These are phyloP conservation scores for Plasmodium cynomolgi DNA, from an alignment of 169 alveolate genomes.

Conservation along the genomic window DNA sequence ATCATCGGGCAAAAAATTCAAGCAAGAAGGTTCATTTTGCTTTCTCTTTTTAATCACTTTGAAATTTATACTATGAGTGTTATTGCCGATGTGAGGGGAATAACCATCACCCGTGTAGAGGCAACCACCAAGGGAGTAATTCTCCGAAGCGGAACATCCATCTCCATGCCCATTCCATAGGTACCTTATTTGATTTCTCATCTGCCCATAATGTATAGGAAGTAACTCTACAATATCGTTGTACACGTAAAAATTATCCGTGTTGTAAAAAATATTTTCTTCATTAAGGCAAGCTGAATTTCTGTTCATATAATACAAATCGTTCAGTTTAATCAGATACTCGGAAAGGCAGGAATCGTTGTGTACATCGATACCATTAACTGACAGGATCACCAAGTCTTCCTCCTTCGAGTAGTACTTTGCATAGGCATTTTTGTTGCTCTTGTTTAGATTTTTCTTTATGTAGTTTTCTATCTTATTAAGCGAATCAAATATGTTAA, in stretches of 20 bases:
- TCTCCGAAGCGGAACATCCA: background rate
- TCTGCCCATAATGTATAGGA: background rate
- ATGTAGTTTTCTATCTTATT: constrained; percentile 35
- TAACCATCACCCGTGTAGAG: background rate
- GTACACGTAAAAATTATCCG: constrained; percentile 64
- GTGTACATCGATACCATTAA: constrained; percentile 71
- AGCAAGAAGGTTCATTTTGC: constrained; percentile 1
- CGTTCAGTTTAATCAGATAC: constrained; percentile 43
- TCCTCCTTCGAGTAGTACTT: constrained; percentile 36
- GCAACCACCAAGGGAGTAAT: background rate
- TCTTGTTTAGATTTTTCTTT: constrained; percentile 39
- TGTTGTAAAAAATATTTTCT: constrained; percentile 53
- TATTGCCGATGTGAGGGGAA: background rate
- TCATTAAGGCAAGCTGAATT: constrained; percentile 27
- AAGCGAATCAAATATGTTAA: constrained; percentile 64
- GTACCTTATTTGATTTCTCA: constrained; percentile 30
- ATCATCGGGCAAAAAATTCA: constrained; percentile 1
- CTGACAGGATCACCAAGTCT: constrained; percentile 39
- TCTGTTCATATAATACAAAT: constrained; percentile 60
- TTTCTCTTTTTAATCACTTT: constrained; percentile 55
- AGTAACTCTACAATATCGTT: constrained; percentile 65
- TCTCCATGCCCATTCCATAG: constrained; percentile 26
- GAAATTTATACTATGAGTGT: constrained; percentile 24
- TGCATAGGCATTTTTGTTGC: constrained; percentile 18
- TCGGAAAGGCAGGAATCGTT: constrained; percentile 67